Base-by-base conservation (phyloP, 257 asterid genomes). In the Salvia hispanica region DNA sequence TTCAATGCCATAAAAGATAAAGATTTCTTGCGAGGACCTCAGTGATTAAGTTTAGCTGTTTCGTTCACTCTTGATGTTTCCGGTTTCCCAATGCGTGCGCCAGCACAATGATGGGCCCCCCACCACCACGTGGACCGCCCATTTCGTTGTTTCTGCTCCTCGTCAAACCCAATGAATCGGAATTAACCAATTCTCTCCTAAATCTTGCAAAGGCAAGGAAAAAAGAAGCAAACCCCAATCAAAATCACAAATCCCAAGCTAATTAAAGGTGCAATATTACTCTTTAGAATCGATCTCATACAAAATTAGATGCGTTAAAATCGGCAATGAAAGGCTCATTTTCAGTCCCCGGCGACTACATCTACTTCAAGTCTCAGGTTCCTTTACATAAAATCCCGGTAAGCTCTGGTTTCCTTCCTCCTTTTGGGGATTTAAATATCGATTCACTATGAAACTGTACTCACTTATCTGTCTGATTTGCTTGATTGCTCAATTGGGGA, bases 361-460 rank as follows among this genome's bases (percentile, higher is more conserved):
- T 84, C 79, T 80, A 94, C 86, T 94, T 94, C 91, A 94, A 94
- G 95, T 94, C 99, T 76, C 97, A 88, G 80, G 99, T 94, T 75
- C 97, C 99, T 72, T 96, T 94, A 71, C 99, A 94, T 67, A 88
- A 84, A 89, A 94, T 94, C 85, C 97, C 96, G n/a, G 99, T 94
- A 78, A 81, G 92, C 69, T 61, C 59, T 70, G 16, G 50, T 15
- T 52, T 8, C 4, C 13, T 36, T 46, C 15, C 4, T 15, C 6
- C 60, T 45, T 8, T 62, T 52, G 62, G 45, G 11, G 45, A 10
- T 7, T 1, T 39, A 39, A 6, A 39, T 39, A 5, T 39, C 9
- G 31, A 18, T 42, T 61, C 3, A 42, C 7, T 62, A 11, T 62
- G 54, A 21, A 44, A 45, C 18, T 5, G 5, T 45, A 10, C 5